Conservation (phyloP, 1,139 yeast species). For the Suhomyces chickasaworum region DNA sequence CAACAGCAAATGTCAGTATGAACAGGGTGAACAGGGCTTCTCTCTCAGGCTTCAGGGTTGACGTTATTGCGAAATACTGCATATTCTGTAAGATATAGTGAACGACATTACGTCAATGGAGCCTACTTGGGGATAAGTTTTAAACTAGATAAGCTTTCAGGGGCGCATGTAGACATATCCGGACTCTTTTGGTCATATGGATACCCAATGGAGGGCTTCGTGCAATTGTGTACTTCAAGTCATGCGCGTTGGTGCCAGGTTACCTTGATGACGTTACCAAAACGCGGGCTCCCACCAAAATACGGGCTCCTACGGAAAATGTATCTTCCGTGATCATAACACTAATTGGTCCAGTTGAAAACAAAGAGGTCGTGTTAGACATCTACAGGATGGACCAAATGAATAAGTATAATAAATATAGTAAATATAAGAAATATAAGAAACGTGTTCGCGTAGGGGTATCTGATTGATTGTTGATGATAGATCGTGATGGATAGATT, state of each 20-base stretch:
- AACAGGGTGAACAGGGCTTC: conserved; percentile 1
- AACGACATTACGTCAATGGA: background rate
- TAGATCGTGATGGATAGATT: background rate
- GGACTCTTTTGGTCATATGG: background rate
- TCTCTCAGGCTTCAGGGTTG: no score
- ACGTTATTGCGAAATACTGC: background rate
- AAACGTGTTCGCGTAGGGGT: background rate
- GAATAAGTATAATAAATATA: no score
- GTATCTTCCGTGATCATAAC: background rate
- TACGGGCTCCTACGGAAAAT: background rate
- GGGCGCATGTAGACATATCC: background rate
- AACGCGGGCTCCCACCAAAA: no score
- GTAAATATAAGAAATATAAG: no score
- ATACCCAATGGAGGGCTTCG: background rate
- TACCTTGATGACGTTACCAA: background rate
- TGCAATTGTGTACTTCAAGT: background rate
- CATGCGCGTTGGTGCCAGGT: background rate
- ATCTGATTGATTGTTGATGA: background rate
- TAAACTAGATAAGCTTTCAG: background rate
- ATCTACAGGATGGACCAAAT: no score
- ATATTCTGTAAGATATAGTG: background rate
- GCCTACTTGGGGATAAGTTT: background rate
- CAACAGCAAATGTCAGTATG: no score
- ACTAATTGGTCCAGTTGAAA: background rate
- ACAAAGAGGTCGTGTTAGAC: background rate